A percentile compares a stretch with the other conserved stretches of the same genome.
phyloP scores from a whole-genome alignment of 495 filamentous ascomycete species.

The Penicillium crystallinum region DNA sequence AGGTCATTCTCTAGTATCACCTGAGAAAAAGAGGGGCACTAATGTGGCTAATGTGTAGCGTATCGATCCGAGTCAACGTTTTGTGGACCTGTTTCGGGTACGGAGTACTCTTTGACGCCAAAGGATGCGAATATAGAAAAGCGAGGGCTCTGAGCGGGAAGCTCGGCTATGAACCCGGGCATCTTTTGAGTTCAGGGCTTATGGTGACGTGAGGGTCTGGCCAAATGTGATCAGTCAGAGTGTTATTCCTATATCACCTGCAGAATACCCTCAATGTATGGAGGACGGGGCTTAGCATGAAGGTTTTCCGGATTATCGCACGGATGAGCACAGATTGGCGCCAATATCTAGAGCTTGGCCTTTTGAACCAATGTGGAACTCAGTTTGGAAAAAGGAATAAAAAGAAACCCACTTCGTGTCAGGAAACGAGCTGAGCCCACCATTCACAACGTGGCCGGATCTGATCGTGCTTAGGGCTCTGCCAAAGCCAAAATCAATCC shows the following conservation, averaged over 20 bases:
- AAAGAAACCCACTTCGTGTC: slow-evolving; percentile 7
- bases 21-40: slow-evolving; percentile 12
- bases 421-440: slow-evolving; percentile 27
- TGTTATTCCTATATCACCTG: background rate
- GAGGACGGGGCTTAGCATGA: too few species aligned
- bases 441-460: slow-evolving; percentile 34
- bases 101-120: slow-evolving; percentile 13
- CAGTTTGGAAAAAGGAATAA: slow-evolving; percentile 1
- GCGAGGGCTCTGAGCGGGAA: slow-evolving; percentile 16
- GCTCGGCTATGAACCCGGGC: slow-evolving; percentile 22
- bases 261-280: too few species aligned
- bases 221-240: background rate
- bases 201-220: background rate
- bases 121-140: background rate
- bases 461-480: slow-evolving; percentile 31
- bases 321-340: too few species aligned
- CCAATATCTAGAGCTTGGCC: slow-evolving; percentile 9
- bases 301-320: background rate
- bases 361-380: slow-evolving; percentile 4
- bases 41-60: slow-evolving; percentile 6
- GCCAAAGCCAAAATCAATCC: slow-evolving; percentile 16
- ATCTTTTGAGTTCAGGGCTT: background rate
- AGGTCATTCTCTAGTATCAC: slow-evolving; percentile 18
- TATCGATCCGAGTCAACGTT: slow-evolving; percentile 8
- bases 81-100: slow-evolving; percentile 24